Evolutionary conservation across 768 basidiomycete genomes (phyloP), one percentile per base, ranked within the genome.

Genomic region (Lenzites betulinus): DNA sequence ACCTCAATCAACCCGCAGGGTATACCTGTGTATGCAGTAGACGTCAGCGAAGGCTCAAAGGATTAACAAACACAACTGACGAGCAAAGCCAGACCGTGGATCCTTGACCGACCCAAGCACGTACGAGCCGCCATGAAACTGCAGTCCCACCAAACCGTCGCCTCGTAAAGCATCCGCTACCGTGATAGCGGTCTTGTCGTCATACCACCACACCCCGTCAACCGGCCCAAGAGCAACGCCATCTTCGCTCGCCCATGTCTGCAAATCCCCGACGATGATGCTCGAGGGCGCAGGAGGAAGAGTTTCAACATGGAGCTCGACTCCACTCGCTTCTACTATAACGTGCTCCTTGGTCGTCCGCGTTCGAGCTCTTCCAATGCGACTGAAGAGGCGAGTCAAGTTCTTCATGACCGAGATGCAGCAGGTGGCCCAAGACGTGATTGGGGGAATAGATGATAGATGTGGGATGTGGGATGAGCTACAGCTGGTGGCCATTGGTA

Each of bases 61-160:
- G 22, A 9, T n/a, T 22, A 13, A 47, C 18, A 30, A 7, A 3
- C 25, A 28, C 15, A 12, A 59, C 62, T 6, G 33, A 63, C 57
- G 57, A 47, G 62, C 54, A 7, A 53, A 48, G 3, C 62, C 62
- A 36, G 57, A 59, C 5, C 23, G 47, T 23, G 44, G 42, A 13
- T 63, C 62, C 57, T 54, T 54, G n/a, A 57, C 62, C 15, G 52
- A 59, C 16, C 62, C 62, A 1, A 63, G 18, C 9, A 51, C 30
- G n/a, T 63, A 63, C 3, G 52, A 52, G 22, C 62, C 62, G n/a
- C 62, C 62, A 26, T 63, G 62, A n/a, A 63, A 54, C 3, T 63
- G 51, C 41, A 63, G 43, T 20, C 57, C 62, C 2, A 63, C 51
- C n/a, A 18, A 38, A 28, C 49, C 47, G 4, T 15, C 26, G 11